phyloP scores from a whole-genome alignment of 1,284 basidiomycete species.

The Inonotus hispidus region DNA sequence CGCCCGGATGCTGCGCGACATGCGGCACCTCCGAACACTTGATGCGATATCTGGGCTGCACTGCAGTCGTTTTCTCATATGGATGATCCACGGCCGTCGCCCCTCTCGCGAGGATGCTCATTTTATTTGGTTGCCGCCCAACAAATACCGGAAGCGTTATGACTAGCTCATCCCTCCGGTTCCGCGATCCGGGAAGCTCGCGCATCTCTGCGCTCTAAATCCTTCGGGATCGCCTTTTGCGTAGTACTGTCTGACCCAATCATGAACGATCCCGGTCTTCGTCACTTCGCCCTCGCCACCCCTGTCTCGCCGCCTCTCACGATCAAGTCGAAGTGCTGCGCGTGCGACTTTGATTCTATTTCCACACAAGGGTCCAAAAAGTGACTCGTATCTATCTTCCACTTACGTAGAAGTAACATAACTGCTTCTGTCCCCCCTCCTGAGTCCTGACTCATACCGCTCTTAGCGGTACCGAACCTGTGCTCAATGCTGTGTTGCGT shows the following conservation, averaged over 20 bases:
- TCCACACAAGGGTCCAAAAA: background rate
- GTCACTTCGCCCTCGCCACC: background rate
- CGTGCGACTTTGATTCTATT: background rate
- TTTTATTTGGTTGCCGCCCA: background rate
- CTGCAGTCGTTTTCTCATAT: background rate
- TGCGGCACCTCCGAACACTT: constrained; percentile 2
- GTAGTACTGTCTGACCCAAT: background rate
- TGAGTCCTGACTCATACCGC: background rate
- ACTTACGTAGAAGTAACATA: background rate
- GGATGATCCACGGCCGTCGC: background rate
- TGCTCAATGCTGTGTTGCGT: background rate
- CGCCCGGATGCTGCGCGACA: background rate
- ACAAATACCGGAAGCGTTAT: background rate
- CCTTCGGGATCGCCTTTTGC: background rate
- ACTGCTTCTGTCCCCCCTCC: no score
- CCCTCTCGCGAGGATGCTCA: background rate
- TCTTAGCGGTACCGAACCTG: background rate
- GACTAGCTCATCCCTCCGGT: background rate
- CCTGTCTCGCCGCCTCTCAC: background rate
- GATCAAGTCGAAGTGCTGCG: background rate
- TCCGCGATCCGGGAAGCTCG: background rate
- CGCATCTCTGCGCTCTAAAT: background rate
- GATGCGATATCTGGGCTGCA: background rate
- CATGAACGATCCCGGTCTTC: background rate
- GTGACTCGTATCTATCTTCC: constrained; percentile 1